phyloP scores from a whole-genome alignment of 2,329 filamentous ascomycete species.

The Trichoderma asperellum region DNA sequence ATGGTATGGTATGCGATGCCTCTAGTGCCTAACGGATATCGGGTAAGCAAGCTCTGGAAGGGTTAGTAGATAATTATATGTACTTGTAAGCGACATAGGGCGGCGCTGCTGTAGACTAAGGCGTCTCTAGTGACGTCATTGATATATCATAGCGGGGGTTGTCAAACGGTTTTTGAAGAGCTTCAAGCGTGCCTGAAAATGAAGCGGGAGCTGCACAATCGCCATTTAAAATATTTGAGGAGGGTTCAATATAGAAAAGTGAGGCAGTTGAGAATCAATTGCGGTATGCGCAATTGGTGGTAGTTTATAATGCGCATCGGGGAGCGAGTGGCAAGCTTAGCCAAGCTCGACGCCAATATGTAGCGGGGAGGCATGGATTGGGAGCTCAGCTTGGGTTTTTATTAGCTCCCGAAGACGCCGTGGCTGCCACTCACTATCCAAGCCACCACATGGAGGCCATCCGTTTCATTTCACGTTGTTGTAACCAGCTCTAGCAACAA shows the following conservation, averaged over 20 bases:
- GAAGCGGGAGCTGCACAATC: background rate
- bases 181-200: background rate
- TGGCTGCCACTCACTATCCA: background rate
- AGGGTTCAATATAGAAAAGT: background rate
- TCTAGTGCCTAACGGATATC: background rate
- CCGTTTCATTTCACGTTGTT: too few species aligned
- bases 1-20: too few species aligned
- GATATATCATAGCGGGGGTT: conserved; percentile 14
- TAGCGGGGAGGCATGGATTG: background rate
- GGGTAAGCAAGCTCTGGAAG: too few species aligned
- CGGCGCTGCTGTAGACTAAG: too few species aligned
- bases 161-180: background rate
- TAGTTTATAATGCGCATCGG: background rate
- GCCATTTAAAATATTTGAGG: background rate
- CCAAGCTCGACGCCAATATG: background rate
- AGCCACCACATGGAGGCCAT: conserved; percentile 3
- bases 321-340: background rate
- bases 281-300: background rate
- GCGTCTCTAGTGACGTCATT: conserved; percentile 13
- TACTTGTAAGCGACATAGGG: too few species aligned
- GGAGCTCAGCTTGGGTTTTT: conserved; percentile 1
- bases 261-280: background rate
- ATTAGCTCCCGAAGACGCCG: conserved; percentile 3
- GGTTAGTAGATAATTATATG: too few species aligned
- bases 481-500: too few species aligned